Evolutionary conservation across 2,329 filamentous ascomycete species (phyloP), one percentile per base, ranked within the genome.

Genomic region (Gnomoniopsis smithogilvyi): DNA sequence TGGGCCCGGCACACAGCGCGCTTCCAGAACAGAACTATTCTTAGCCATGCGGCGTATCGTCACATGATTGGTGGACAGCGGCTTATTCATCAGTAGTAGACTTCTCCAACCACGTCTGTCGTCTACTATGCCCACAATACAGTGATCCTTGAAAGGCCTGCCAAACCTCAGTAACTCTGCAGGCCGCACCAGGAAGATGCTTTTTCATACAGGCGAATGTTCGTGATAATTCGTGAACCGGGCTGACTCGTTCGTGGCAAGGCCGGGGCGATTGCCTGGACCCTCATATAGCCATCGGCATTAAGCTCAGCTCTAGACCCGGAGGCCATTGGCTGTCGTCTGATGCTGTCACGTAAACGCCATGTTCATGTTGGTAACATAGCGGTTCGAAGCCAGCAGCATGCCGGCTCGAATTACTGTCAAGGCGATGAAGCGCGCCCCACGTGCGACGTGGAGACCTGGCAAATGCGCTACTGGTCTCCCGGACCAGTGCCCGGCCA

Each of bases 1-100:
- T 51, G 38, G 59, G 30, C 59, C 60, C 24, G 54, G 56, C 60
- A 59, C 56, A 53, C 56, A 59, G 60, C 60, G 60, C 60, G 60
- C 60, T 56, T 62, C 51, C 41, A n/a, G 14, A n/a, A n/a, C n/a
- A 19, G 10, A 49, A 3, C 56, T 62, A 59, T 62, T 62, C 58
- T 62, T 62, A 62, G 60, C 56, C 56, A 19, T 38, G 21, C 2
- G 12, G 12, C 30, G 6, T 33, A 50, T 1, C 2, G 22, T 36
- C 12, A 2, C 17, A 46, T 33, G 21, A 56, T 50, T 50, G 46
- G 46, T 22, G 10, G n/a, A 17, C 6, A 12, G 6, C 6, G 34
- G 54, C 46, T 56, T 56, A 41, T 33, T 55, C 45, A 55, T 55
- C 24, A 22, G 17, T 14, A n/a, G 19, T 33, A 21, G n/a, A 21